Evolutionary conservation across 129 eudicot species (phyloP).

Genomic region (Rutidosis leptorrhynchoides): DNA sequence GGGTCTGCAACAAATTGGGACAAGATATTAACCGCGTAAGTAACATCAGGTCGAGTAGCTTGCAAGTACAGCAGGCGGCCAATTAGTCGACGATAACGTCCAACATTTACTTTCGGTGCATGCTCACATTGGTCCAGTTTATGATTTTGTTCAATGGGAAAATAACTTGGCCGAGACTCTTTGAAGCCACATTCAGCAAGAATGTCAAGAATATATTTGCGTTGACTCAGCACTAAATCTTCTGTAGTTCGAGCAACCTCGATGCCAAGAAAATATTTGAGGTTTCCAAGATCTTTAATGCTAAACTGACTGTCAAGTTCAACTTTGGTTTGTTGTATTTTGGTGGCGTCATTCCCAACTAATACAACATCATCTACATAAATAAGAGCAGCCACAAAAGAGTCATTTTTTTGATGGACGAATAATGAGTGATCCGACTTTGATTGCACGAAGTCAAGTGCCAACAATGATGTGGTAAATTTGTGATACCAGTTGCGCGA

Average conservation of each 20-base stretch:
- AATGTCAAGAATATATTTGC: too few species aligned
- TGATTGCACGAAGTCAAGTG: neutral
- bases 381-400: neutral
- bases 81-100: neutral
- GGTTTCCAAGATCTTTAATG: neutral
- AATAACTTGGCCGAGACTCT: too few species aligned
- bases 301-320: neutral
- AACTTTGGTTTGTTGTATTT: neutral
- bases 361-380: constrained; percentile 22
- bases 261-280: neutral
- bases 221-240: neutral
- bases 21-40: neutral
- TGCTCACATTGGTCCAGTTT: neutral
- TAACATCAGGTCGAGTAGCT: too few species aligned
- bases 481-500: too few species aligned
- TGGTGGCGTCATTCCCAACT: neutral
- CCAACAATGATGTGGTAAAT: too few species aligned
- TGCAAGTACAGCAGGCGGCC: neutral
- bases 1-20: neutral
- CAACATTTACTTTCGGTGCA: neutral
- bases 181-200: too few species aligned
- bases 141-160: too few species aligned
- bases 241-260: neutral
- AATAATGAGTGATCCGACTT: constrained; percentile 1
- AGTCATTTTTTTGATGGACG: neutral